A percentile compares a stretch with the other conserved stretches of the same genome.
Evolutionary conservation across 2,329 filamentous ascomycete genomes (phyloP).

Genomic region (Aureobasidium sp.): DNA sequence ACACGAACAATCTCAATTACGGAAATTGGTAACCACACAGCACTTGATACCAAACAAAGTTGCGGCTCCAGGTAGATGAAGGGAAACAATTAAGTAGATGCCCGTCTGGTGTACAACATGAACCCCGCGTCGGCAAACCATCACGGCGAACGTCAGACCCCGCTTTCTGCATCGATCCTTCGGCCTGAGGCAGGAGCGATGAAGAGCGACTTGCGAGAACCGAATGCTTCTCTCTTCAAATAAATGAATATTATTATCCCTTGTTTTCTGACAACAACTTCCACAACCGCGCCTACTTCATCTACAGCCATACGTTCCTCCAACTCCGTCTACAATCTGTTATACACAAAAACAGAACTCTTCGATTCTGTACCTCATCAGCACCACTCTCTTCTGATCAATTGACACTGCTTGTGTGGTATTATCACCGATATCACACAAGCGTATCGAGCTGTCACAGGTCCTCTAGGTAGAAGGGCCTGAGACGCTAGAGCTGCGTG

Average conservation of each 20-base stretch:
- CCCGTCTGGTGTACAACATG: not conserved
- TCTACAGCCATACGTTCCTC: too few relatives aligned
- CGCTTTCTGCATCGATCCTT: not conserved
- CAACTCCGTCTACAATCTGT: not conserved
- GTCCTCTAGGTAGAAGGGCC: not conserved
- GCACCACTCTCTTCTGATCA: too few relatives aligned
- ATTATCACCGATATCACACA: not conserved
- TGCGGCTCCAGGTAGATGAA: not conserved
- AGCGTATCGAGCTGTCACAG: not conserved
- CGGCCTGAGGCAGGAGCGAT: not conserved
- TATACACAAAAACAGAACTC: not conserved
- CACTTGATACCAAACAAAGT: not conserved
- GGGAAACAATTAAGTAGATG: not conserved
- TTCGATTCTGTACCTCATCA: too few relatives aligned
- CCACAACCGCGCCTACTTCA: not conserved
- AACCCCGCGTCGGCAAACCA: constrained; percentile 4
- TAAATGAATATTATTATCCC: not conserved
- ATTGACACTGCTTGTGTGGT: not conserved
- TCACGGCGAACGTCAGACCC: not conserved
- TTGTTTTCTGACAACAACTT: not conserved
- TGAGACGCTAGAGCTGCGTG: constrained; percentile 9
- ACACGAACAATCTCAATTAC: not conserved
- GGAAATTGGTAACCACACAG: not conserved
- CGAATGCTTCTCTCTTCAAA: not conserved
- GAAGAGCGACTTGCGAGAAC: not conserved